Percentiles rank a stretch among this genome's conserved stretches.
Conservation (phyloP, 2,329 filamentous ascomycete species). For the Aspergillus tamarii region DNA sequence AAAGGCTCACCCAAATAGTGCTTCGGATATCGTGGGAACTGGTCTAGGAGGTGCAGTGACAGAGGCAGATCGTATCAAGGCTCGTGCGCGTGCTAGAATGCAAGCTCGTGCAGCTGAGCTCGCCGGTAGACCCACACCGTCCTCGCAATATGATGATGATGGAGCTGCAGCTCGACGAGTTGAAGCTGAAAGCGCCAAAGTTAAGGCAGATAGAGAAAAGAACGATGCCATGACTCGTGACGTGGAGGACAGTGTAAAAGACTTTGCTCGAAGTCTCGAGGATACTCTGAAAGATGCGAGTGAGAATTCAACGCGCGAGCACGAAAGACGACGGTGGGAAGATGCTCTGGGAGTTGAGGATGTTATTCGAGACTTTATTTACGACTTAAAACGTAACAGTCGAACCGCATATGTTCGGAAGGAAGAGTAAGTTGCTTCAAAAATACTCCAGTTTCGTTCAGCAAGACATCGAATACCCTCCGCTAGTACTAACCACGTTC, state of each 20-base stretch:
- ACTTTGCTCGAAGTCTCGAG: slow-evolving; percentile 83
- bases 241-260: slow-evolving; percentile 92
- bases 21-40: slow-evolving; percentile 82
- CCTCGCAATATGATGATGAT: slow-evolving; percentile 70
- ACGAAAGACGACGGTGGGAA: slow-evolving; percentile 92
- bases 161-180: slow-evolving; percentile 79
- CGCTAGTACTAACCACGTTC: not conserved
- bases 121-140: slow-evolving; percentile 77
- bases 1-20: slow-evolving; percentile 83
- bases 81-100: slow-evolving; percentile 97
- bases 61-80: slow-evolving; percentile 91
- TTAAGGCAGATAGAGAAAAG: slow-evolving; percentile 83
- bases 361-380: slow-evolving; percentile 96
- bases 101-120: slow-evolving; percentile 93
- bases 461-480: not conserved
- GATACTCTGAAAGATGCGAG: slow-evolving; percentile 82
- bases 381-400: slow-evolving; percentile 87
- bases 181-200: slow-evolving; percentile 82
- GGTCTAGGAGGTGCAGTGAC: slow-evolving; percentile 89
- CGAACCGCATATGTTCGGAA: slow-evolving; percentile 71
- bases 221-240: slow-evolving; percentile 97
- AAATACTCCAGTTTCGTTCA: not conserved
- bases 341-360: slow-evolving; percentile 95
- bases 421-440: slow-evolving; percentile 54
- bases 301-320: slow-evolving; percentile 76